Percentiles rank a stretch among this genome's conserved stretches.
Conservation (phyloP, 345 rosid genomes). For the Ceriops tagal region DNA sequence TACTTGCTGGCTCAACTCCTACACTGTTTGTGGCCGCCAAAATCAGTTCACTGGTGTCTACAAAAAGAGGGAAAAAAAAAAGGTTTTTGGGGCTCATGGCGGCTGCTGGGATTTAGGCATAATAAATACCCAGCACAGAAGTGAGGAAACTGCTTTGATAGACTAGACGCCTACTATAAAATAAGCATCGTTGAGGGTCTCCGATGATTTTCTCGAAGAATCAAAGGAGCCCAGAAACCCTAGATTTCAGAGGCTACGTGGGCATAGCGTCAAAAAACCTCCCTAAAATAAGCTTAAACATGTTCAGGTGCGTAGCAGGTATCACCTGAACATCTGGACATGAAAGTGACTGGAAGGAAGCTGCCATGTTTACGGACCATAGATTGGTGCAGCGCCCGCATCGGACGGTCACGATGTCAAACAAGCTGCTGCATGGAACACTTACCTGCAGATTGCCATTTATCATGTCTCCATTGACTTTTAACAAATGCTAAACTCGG, state of each 20-base stretch:
- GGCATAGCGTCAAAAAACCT: neutral
- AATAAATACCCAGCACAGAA: neutral
- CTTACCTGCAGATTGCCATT: constrained; percentile 57
- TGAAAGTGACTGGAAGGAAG: constrained; percentile 77
- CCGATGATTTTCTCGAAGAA: constrained; percentile 24
- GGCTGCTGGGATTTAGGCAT: constrained; percentile 26
- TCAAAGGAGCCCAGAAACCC: constrained; percentile 28
- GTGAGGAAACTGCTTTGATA: constrained; percentile 27
- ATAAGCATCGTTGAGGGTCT: constrained; percentile 11
- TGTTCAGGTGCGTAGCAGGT: neutral
- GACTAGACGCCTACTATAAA: constrained; percentile 25
- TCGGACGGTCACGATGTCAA: constrained; percentile 90
- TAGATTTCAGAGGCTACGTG: constrained; percentile 29
- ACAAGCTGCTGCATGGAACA: constrained; percentile 87
- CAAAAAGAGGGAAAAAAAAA: constrained; percentile 19
- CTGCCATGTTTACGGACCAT: constrained; percentile 98
- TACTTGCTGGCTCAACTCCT: constrained; percentile 13
- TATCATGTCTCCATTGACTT: neutral
- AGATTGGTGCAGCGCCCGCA: constrained; percentile 96
- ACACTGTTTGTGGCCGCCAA: constrained; percentile 32
- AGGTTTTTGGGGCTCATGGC: constrained; percentile 33
- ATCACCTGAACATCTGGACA: constrained; percentile 71
- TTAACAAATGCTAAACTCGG: too few relatives aligned
- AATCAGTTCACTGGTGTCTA: constrained; percentile 18
- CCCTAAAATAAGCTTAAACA: constrained; percentile 19